phyloP scores from a whole-genome alignment of 768 basidiomycete species.

The Mycena vulgaris region DNA sequence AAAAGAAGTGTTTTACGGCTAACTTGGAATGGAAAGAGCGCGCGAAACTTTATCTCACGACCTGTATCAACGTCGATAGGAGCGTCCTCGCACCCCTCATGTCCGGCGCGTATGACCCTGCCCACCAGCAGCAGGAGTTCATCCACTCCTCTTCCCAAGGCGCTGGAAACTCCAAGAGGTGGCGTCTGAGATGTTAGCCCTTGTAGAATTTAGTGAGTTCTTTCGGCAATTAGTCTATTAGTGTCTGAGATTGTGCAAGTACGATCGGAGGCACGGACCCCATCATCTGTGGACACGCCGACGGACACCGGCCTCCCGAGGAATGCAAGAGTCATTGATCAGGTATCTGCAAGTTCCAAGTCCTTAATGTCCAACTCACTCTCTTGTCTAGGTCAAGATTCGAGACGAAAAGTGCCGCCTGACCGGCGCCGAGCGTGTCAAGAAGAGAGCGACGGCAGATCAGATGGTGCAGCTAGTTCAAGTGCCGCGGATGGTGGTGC shows the following conservation, averaged over 20 bases:
- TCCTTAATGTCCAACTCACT: conserved; percentile 11
- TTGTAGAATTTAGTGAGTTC: conserved; percentile 5
- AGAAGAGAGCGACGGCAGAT: background rate
- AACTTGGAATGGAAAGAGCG: conserved; percentile 12
- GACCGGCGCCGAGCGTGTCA: conserved; percentile 14
- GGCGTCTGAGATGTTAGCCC: conserved; percentile 19
- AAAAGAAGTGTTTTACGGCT: background rate
- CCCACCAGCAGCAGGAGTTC: conserved; percentile 11
- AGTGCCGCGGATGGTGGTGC: background rate
- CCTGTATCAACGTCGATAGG: conserved; percentile 4
- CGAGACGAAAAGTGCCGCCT: conserved; percentile 18
- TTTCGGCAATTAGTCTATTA: conserved; percentile 15
- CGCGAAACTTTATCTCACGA: background rate
- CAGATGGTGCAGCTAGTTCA: background rate
- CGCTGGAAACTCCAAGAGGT: conserved; percentile 14
- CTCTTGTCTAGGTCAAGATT: conserved; percentile 14
- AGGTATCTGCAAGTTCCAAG: conserved; percentile 18
- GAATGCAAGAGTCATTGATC: conserved; percentile 2
- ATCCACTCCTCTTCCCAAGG: background rate
- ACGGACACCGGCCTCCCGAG: conserved; percentile 15
- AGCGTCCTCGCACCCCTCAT: conserved; percentile 3
- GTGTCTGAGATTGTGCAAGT: conserved; percentile 20
- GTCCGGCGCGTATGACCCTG: conserved; percentile 8
- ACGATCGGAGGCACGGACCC: conserved; percentile 2
- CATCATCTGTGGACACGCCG: conserved; percentile 11